These are phyloP conservation scores for Eucalyptus curtisii DNA, from an alignment of 345 rosid genomes.

Conservation along the genomic window DNA sequence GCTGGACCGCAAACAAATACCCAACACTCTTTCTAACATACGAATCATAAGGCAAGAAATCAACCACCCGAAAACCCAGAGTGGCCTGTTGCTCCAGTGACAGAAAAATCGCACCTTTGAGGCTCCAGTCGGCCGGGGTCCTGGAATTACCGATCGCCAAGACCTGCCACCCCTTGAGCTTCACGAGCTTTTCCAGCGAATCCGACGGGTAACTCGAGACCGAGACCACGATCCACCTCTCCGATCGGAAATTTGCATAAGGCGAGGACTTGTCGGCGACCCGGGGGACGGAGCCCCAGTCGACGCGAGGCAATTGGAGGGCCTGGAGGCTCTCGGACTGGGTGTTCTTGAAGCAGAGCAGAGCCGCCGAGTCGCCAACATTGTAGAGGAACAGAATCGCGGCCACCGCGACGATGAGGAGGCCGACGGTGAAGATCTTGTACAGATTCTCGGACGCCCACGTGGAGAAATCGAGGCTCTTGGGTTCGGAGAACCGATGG, in stretches of 20 bases:
- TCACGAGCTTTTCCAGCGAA: constrained; percentile 43
- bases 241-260: constrained; percentile 57
- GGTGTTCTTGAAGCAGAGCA: constrained; percentile 49
- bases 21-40: constrained; percentile 80
- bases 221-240: constrained; percentile 82
- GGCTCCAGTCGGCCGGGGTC: constrained; percentile 79
- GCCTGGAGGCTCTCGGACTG: constrained; percentile 36
- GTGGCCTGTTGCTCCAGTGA: constrained; percentile 83
- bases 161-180: constrained; percentile 90
- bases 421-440: constrained; percentile 22
- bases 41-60: constrained; percentile 86
- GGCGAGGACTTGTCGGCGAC: constrained; percentile 52
- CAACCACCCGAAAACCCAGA: constrained; percentile 61
- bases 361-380: constrained; percentile 51
- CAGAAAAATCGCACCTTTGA: constrained; percentile 78
- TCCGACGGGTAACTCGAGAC: constrained; percentile 72
- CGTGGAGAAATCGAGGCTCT: constrained; percentile 71
- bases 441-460: constrained; percentile 61
- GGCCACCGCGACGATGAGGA: constrained; percentile 50
- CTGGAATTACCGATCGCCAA: constrained; percentile 77
- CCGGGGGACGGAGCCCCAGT: constrained; percentile 58
- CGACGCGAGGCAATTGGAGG: constrained; percentile 46
- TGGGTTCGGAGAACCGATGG: constrained; percentile 43
- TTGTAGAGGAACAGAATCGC: constrained; percentile 61
- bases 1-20: constrained; percentile 91